Base-by-base conservation (phyloP, 2,329 filamentous ascomycete genomes). In the Parafenestella ontariensis region DNA sequence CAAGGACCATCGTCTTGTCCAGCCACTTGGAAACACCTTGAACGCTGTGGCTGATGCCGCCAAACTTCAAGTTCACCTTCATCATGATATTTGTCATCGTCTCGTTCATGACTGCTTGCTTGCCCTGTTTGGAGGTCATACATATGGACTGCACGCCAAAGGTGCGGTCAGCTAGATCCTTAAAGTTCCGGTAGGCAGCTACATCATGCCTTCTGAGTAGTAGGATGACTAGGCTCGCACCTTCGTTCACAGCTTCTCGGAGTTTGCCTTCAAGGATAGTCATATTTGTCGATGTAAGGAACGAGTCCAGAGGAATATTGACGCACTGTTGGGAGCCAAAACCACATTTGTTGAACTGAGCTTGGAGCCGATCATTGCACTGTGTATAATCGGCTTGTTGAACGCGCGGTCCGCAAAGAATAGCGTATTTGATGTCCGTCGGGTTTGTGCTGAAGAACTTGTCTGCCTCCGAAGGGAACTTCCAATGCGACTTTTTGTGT, bases 51-150 rank as follows among this genome's bases (percentile, higher is more conserved):
- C 72, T 73, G 23, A 55, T 47, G 1, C 65, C 65, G 0, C 50
- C 65, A 5, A 46, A 1, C 40, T 72, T 75, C 1, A 74, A 41
- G 20, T 74, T 74, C 0, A 57, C 47, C 43, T 76, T 74, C 62
- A 72, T 59, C 10, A 48, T 48, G 6, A 69, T 31, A 34, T 69
- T 69, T 11, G 34, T 47, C 44, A 65, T n/a, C 50, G 46, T 63
- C 61, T 33, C 59, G 21, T n/a, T 36, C 13, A 20, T n/a, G 17
- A 17, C 29, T 39, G 3, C 13, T 34, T 39, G 52, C 20, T 24
- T 23, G 26, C 26, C 26, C 17, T 34, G 31, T 13, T n/a, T n/a
- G 2, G n/a, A n/a, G 3, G 31, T 3, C 40, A 63, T 9, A 29
- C 58, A 66, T 3, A 63, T 18, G 0, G 60, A 60, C 2, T 68